Evolutionary conservation across 805 yeast genomes (phyloP), one percentile per base, ranked within the genome.

Genomic region (Yamadazyma paraphyllophila): DNA sequence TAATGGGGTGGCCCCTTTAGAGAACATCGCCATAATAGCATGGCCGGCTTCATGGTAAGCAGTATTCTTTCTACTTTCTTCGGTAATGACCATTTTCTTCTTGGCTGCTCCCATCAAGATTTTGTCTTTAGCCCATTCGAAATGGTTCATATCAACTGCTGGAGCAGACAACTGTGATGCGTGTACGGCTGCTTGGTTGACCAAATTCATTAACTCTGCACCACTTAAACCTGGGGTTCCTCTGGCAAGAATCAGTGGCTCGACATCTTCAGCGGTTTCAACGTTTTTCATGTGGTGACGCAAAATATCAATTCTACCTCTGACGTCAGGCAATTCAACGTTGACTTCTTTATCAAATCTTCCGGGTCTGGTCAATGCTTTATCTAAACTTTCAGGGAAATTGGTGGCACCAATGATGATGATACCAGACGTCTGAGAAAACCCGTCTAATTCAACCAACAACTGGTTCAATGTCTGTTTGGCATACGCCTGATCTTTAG

Each of bases 1-100:
- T 53, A 94, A 76, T 1, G 97, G 91, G 2, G 96, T 90, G 3
- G 99, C 97, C 14, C 96, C 97, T 12, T 84, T 83, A 4, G 97
- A 88, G 65, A 78, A 94, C 81, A 94, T 78, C 9, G 99, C 98
- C 87, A 92, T 90, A 47, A 94, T 88, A 4, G 99, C 99, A 69
- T 94, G 99, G 3, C 99, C 99, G 14, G 99, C 99, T 71, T 94
- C 99, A 69, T 94, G 99, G 66, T 83, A 94, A 1, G 99, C 99
- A 13, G 99, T 94, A 53, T 92, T 90, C 57, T 80, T 82, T 66
- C 97, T 81, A 0, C 96, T 80, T 50, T 92, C 97, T 64, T 94
- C 97, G 25, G 99, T 91, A 73, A 94, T 80, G 33, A 94, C 97
- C 98, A 92, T 92, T 20, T 96, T 88, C 69, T 88, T 88, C 65